Percentiles rank a stretch among this genome's conserved stretches.
Evolutionary conservation across 495 filamentous ascomycete species (phyloP).

Genomic region (Podospora tetraspora): DNA sequence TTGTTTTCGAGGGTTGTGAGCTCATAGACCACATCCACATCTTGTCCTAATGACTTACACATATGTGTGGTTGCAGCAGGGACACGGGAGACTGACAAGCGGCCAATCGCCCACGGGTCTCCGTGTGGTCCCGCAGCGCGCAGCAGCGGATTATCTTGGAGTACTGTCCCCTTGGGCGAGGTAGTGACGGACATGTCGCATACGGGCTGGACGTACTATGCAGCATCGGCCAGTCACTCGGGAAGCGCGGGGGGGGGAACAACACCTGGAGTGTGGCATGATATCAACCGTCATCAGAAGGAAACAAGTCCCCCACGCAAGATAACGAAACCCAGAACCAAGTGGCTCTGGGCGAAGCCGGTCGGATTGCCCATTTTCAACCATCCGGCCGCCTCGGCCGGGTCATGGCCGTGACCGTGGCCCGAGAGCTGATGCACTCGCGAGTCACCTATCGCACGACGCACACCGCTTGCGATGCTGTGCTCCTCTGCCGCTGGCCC

Average conservation of each 20-base stretch:
- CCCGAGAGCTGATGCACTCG: slow-evolving; percentile 7
- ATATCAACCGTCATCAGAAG: not conserved
- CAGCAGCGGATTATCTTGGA: slow-evolving; percentile 12
- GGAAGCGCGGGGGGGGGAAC: not conserved
- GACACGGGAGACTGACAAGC: not conserved
- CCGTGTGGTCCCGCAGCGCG: not conserved
- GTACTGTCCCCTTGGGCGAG: not conserved
- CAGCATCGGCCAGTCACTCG: not conserved
- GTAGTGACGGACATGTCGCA: not conserved
- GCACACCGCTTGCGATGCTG: slow-evolving; percentile 9
- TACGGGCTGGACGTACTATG: not conserved
- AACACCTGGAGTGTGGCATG: not conserved
- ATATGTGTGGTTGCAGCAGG: not conserved
- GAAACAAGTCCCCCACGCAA: slow-evolving; percentile 17
- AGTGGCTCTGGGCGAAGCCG: not conserved
- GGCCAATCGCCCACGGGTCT: slow-evolving; percentile 5
- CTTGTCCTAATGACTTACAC: slow-evolving; percentile 14
- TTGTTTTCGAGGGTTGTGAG: not conserved
- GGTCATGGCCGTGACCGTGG: slow-evolving; percentile 4
- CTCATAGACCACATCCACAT: slow-evolving; percentile 3
- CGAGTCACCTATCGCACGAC: slow-evolving; percentile 1
- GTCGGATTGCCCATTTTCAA: slow-evolving; percentile 18
- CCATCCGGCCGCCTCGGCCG: slow-evolving; percentile 12
- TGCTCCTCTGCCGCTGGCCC: not conserved
- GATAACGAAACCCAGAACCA: slow-evolving; percentile 6